Evolutionary conservation across 108 stramenopile species (phyloP).

Genomic region (Cylindrotheca fusiformis): DNA sequence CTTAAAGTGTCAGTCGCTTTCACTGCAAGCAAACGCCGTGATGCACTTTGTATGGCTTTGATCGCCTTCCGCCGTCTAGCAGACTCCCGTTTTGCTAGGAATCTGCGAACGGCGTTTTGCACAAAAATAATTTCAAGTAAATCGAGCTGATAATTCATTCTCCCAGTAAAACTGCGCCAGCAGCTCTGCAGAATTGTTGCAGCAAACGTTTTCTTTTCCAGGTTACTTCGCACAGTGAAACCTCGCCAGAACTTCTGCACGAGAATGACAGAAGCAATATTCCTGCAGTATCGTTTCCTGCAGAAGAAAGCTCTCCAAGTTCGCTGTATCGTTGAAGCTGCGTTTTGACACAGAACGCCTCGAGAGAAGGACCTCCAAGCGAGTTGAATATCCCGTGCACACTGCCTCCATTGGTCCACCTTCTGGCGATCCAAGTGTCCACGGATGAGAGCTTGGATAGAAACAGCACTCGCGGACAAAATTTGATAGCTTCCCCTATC

Average conservation of each 20-base stretch:
- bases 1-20: background rate
- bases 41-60: background rate
- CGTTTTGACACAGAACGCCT: background rate
- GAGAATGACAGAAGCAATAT: constrained; percentile 1
- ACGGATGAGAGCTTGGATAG: constrained; percentile 26
- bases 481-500: constrained; percentile 10
- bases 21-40: constrained; percentile 5
- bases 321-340: background rate
- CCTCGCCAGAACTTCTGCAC: constrained; percentile 18
- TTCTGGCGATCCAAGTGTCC: constrained; percentile 19
- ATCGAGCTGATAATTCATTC: constrained; percentile 24
- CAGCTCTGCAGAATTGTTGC: constrained; percentile 9
- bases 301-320: background rate
- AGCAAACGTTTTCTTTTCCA: background rate
- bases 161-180: constrained; percentile 21
- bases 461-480: background rate
- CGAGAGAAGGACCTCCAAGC: background rate
- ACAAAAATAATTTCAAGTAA: constrained; percentile 37
- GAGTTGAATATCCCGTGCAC: background rate
- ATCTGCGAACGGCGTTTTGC: constrained; percentile 36
- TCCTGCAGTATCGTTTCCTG: constrained; percentile 1
- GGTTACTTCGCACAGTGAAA: constrained; percentile 4
- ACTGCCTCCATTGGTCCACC: background rate
- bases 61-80: background rate
- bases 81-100: constrained; percentile 21